Percentiles rank a stretch among this genome's conserved stretches.
phyloP scores from a whole-genome alignment of 2,329 filamentous ascomycete genomes.

The Fusarium chlamydosporum region DNA sequence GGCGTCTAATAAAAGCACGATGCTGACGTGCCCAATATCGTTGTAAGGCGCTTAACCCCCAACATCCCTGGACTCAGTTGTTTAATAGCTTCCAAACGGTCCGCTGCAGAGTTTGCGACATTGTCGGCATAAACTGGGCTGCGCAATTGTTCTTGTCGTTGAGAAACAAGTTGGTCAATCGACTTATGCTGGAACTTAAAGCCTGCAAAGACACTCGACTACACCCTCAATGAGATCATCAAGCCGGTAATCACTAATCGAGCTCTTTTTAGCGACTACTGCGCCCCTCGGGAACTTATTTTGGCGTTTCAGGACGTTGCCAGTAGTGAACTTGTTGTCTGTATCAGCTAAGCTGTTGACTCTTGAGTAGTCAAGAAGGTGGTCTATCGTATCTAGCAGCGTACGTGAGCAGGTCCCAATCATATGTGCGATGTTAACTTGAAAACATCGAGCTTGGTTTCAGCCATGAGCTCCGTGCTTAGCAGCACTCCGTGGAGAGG shows the following conservation, averaged over 20 bases:
- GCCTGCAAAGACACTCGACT: conserved; percentile 14
- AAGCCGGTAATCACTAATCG: neutral
- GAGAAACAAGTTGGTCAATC: neutral
- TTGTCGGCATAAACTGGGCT: neutral
- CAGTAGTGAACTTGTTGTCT: neutral
- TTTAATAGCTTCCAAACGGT: conserved; percentile 4
- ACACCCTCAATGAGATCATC: conserved; percentile 6
- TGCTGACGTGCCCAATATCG: neutral
- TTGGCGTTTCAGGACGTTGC: too few relatives aligned
- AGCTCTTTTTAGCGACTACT: neutral
- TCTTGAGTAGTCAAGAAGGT: conserved; percentile 9
- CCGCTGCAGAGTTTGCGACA: neutral
- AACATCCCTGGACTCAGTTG: neutral
- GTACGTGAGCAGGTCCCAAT: conserved; percentile 17
- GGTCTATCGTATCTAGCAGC: neutral
- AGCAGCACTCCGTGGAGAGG: conserved; percentile 11
- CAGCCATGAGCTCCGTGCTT: conserved; percentile 2
- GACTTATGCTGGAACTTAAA: conserved; percentile 3
- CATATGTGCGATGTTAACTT: conserved; percentile 9
- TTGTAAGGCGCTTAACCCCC: too few relatives aligned
- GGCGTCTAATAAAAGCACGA: neutral
- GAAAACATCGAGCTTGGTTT: neutral
- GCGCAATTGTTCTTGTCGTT: too few relatives aligned
- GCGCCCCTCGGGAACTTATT: too few relatives aligned
- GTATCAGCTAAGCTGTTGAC: neutral